Conservation (phyloP, 2,329 filamentous ascomycete species). For the Xylaria sp. region DNA sequence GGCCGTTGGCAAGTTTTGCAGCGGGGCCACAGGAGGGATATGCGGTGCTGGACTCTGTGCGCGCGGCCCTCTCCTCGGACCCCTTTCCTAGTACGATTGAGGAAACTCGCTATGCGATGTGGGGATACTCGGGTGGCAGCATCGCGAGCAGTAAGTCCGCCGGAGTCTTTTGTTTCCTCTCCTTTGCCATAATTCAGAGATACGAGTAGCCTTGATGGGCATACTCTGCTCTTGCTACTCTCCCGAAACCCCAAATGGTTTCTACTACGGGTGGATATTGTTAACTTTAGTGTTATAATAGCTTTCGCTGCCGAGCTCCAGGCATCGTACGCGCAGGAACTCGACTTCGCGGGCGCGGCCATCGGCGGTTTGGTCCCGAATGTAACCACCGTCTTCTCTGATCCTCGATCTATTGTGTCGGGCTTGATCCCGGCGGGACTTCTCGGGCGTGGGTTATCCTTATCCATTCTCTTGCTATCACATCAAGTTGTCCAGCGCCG, state of each 20-base stretch:
- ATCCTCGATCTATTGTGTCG: not conserved
- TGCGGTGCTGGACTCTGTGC: not conserved
- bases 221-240: too few species aligned
- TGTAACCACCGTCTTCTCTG: not conserved
- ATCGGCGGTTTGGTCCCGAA: constrained; percentile 5
- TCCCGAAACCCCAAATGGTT: too few species aligned
- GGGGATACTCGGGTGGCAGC: not conserved
- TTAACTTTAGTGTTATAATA: too few species aligned
- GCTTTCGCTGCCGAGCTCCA: not conserved
- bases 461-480: not conserved
- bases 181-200: too few species aligned
- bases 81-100: constrained; percentile 4
- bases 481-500: too few species aligned
- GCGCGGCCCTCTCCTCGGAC: constrained; percentile 1
- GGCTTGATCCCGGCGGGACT: not conserved
- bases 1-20: not conserved
- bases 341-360: constrained; percentile 1
- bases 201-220: too few species aligned
- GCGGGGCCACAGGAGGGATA: not conserved
- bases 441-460: not conserved
- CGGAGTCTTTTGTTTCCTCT: too few species aligned
- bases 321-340: not conserved
- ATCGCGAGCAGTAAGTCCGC: not conserved
- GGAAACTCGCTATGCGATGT: not conserved
- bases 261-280: too few species aligned